Base-by-base conservation (phyloP, 768 basidiomycete species). In the Russula olivacea region DNA sequence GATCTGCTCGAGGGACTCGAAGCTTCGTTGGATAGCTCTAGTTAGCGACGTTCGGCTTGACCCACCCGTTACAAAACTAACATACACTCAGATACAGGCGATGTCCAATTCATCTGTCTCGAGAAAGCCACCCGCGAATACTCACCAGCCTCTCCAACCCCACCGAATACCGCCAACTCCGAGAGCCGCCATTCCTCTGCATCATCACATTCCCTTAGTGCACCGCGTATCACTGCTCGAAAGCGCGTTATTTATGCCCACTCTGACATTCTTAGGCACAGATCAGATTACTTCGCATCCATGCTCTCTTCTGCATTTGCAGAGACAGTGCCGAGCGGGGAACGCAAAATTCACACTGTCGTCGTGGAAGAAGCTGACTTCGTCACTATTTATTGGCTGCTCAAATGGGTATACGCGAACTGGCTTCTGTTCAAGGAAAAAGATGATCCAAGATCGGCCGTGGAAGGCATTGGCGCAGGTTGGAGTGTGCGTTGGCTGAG, bases 351-450 rank as follows among this genome's bases (percentile, higher is more conserved):
- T 0, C 81, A 84, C 70, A 86, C 82, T 1, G 73, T 91, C 54
- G 76, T 87, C n/a, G 84, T 91, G 8, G 85, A 90, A 66, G 89
- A 91, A 71, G 87, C 87, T 8, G 87, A 88, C 62, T 91, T 86
- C 65, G 81, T 84, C 61, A 90, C 88, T 0, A 80, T 90, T 4
- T 90, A 88, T 70, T 91, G 89, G 89, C 71, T 90, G 30, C 74
- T 91, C 40, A 88, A 88, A 71, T 89, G 80, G 72, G 82, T 87
- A 59, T 91, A 91, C 66, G 83, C 84, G 8, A 87, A 89, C 70
- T 88, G 86, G 83, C 75, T 89, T 1, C 74, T 82, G 21, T 91
- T 91, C 76, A 81, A 81, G 61, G 81, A 84, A 58, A 71, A 83
- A 19, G 88, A 91, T 61, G 87, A 91, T 68, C 85, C 87, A 21